phyloP scores from a whole-genome alignment of 345 rosid species.

The Populus simonii region DNA sequence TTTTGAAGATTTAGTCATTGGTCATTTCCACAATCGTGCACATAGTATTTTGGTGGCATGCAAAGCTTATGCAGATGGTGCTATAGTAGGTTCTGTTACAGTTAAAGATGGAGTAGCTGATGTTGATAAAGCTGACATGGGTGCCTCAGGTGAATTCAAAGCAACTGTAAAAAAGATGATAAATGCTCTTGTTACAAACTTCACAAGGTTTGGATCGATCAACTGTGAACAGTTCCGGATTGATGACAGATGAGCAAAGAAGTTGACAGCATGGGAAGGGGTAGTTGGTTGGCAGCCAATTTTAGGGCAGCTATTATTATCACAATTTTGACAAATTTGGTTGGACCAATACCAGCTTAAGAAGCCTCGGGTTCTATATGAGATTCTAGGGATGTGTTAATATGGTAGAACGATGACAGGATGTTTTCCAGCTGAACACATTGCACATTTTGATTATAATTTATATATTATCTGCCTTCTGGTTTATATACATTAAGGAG shows the following conservation, averaged over 20 bases:
- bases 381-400: neutral
- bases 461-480: too few relatives aligned
- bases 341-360: neutral
- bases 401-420: too few relatives aligned
- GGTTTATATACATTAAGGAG: too few relatives aligned
- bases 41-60: slow-evolving; percentile 43
- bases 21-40: slow-evolving; percentile 40
- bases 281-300: neutral
- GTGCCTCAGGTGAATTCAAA: slow-evolving; percentile 21
- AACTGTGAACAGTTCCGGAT: slow-evolving; percentile 37
- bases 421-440: too few relatives aligned
- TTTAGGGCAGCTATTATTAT: neutral
- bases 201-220: slow-evolving; percentile 32
- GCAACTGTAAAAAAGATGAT: slow-evolving; percentile 27
- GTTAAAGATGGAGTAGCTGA: slow-evolving; percentile 30
- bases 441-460: too few relatives aligned
- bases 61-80: slow-evolving; percentile 43
- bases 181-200: slow-evolving; percentile 24
- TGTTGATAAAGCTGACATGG: slow-evolving; percentile 13
- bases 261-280: neutral
- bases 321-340: slow-evolving; percentile 22
- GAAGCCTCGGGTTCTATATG: neutral
- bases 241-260: neutral
- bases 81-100: slow-evolving; percentile 31
- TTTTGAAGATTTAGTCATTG: slow-evolving; percentile 42